These are phyloP conservation scores for Starmerella bombi DNA, from an alignment of 805 yeast genomes.

Conservation along the genomic window DNA sequence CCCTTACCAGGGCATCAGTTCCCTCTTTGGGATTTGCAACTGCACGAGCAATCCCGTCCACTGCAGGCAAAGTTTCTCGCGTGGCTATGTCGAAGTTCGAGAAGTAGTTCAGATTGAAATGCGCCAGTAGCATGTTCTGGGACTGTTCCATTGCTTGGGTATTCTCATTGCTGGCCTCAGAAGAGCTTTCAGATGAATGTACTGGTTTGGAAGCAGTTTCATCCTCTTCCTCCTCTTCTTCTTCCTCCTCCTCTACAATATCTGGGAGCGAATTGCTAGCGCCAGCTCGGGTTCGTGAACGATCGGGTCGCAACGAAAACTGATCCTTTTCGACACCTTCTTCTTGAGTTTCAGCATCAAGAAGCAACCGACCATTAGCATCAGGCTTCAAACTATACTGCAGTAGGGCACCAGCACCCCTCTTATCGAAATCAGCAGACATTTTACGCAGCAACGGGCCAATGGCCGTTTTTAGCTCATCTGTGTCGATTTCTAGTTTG, in stretches of 20 bases:
- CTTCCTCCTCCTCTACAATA: slow-evolving; percentile 15
- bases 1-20: slow-evolving; percentile 13
- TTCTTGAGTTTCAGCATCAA: slow-evolving; percentile 44
- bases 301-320: not conserved
- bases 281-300: not conserved
- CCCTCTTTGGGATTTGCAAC: slow-evolving; percentile 16
- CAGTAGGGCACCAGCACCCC: slow-evolving; percentile 32
- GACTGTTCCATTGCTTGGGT: not conserved
- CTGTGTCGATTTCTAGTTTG: slow-evolving; percentile 24
- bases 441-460: slow-evolving; percentile 33
- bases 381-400: slow-evolving; percentile 39
- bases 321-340: not conserved
- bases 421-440: slow-evolving; percentile 36
- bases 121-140: slow-evolving; percentile 6
- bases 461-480: slow-evolving; percentile 30
- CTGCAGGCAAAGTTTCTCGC: slow-evolving; percentile 12
- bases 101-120: slow-evolving; percentile 17
- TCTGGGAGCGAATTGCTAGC: not conserved
- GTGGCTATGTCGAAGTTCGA: slow-evolving; percentile 20
- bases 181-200: not conserved
- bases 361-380: slow-evolving; percentile 48
- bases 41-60: slow-evolving; percentile 10
- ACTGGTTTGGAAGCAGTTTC: not conserved
- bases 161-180: not conserved
- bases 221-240: slow-evolving; percentile 29